Evolutionary conservation across 2,329 filamentous ascomycete species (phyloP), one percentile per base, ranked within the genome.

Genomic region (Cladosporium sp.): DNA sequence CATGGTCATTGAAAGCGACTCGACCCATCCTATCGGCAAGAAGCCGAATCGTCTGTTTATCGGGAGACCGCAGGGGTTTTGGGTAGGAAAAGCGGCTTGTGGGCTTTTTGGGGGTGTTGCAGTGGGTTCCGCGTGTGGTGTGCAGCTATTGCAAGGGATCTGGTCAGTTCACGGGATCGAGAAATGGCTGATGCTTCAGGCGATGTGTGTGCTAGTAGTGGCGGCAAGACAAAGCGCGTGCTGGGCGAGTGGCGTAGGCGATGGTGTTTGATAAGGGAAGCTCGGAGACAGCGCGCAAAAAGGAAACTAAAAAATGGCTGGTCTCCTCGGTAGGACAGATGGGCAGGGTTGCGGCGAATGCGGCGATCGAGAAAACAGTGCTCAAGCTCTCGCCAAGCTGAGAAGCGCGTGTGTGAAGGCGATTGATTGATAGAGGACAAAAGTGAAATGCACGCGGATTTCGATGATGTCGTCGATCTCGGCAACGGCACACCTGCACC

Each of bases 21-120:
- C 69, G 69, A 72, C 72, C 74, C 74, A 77, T 77, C 68, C 71
- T 75, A 72, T 73, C 72, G 74, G 74, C 74, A 59, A 66, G 61
- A 67, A 71, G 73, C 74, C 73, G 73, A 75, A 43, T 43, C 16
- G 45, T 48, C 19, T 32, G 25, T 48, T 19, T 40, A 40, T 48
- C 27, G 45, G 45, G 27, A 33, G 27, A 40, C n/a, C 32, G 45
- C 45, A 48, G 27, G 15, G 36, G 19, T 48, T 18, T 16, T 18
- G 45, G 36, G 32, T 27, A 36, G 18, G 8, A 32, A 8, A 30
- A 19, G 22, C 22, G 20, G 20, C 19, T 18, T n/a, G 15, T 36
- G 32, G 22, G 22, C 22, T 27, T 27, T 27, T 27, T 4, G 22
- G 4, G 43, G 35, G 19, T 13, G 25, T 32, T 29, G 32, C 43